Percentiles rank a stretch among this genome's conserved stretches.
These are phyloP conservation scores for Rhododendron williamsianum DNA, from an alignment of 148 eudicot genomes.

Conservation along the genomic window DNA sequence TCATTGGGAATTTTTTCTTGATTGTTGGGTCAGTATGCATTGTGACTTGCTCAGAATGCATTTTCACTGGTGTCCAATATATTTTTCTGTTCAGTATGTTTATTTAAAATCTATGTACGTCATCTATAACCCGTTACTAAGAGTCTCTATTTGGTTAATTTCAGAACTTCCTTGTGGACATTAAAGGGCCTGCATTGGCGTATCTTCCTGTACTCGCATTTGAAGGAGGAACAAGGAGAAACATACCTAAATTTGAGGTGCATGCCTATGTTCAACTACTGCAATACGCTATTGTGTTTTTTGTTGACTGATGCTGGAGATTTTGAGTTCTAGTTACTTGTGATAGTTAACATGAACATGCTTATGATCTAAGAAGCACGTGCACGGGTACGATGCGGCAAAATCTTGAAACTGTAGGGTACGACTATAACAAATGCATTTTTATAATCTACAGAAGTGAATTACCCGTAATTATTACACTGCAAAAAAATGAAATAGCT, in stretches of 20 bases:
- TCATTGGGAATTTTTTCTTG: not conserved
- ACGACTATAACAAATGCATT: not conserved
- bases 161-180: constrained; percentile 92
- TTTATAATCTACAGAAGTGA: not conserved
- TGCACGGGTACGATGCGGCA: not conserved
- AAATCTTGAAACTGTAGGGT: not conserved
- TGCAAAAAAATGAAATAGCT: not conserved
- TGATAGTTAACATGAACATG: not conserved
- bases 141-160: constrained; percentile 4
- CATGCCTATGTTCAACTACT: not conserved
- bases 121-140: not conserved
- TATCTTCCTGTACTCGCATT: constrained; percentile 89
- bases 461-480: no score
- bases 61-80: not conserved
- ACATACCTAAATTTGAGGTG: constrained; percentile 94
- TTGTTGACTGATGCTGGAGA: constrained; percentile 5
- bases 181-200: constrained; percentile 89
- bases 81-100: not conserved
- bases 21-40: not conserved
- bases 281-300: not conserved
- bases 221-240: constrained; percentile 97
- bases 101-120: not conserved
- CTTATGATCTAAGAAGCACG: not conserved
- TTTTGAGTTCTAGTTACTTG: not conserved
- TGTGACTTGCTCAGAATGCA: not conserved